phyloP scores from a whole-genome alignment of 2,329 filamentous ascomycete species.

The Colletotrichum magnum region DNA sequence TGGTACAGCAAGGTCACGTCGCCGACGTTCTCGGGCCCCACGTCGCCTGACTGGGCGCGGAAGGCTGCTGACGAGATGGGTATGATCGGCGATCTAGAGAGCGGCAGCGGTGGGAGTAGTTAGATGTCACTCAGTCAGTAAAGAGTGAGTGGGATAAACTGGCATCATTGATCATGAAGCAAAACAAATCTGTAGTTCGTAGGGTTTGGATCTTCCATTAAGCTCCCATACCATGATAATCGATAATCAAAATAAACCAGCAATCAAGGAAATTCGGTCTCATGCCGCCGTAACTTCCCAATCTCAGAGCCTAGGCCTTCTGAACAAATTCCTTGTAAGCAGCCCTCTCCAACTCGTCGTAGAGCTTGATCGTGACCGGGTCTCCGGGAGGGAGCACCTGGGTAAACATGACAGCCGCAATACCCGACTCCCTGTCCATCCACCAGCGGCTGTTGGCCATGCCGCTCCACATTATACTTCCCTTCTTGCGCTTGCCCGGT shows the following conservation, averaged over 20 bases:
- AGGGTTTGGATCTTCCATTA: too few relatives aligned
- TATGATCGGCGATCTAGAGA: neutral
- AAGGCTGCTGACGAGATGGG: neutral
- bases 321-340: conserved; percentile 51
- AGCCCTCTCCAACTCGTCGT: conserved; percentile 55
- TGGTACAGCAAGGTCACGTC: conserved; percentile 17
- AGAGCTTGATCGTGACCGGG: conserved; percentile 51
- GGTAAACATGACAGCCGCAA: conserved; percentile 56
- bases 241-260: too few relatives aligned
- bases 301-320: neutral
- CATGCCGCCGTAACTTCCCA: neutral
- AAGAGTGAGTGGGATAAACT: too few relatives aligned
- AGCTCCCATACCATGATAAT: too few relatives aligned
- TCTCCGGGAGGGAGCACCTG: conserved; percentile 57
- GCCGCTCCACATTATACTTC: conserved; percentile 61
- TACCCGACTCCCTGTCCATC: conserved; percentile 55
- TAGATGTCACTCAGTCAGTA: neutral
- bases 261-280: neutral
- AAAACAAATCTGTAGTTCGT: too few relatives aligned
- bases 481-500: conserved; percentile 56
- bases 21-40: conserved; percentile 12
- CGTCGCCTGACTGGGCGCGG: conserved; percentile 13
- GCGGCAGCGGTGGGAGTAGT: neutral
- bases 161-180: too few relatives aligned
- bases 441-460: conserved; percentile 59